These are phyloP conservation scores for Microthlaspi erraticum DNA, from an alignment of 345 rosid species.

Conservation along the genomic window DNA sequence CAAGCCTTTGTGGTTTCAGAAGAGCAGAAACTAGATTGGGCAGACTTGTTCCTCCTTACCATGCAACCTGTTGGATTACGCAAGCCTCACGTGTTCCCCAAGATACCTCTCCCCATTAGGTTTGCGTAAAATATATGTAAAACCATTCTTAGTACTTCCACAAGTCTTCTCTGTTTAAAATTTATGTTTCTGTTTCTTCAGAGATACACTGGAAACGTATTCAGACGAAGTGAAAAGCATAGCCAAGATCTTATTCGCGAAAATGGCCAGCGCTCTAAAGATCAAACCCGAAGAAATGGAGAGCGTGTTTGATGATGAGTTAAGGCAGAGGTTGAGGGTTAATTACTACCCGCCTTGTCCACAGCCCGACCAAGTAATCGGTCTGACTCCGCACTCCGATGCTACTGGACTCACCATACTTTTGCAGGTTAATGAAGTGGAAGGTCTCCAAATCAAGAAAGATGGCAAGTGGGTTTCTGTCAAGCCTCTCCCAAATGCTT, in stretches of 20 bases:
- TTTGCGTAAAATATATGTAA: slow-evolving; percentile 17
- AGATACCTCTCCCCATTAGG: slow-evolving; percentile 32
- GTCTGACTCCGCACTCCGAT: slow-evolving; percentile 56
- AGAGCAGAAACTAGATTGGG: slow-evolving; percentile 43
- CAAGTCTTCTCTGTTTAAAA: slow-evolving; percentile 8
- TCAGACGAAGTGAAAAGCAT: slow-evolving; percentile 42
- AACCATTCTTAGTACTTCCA: slow-evolving; percentile 7
- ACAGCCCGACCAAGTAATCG: slow-evolving; percentile 44
- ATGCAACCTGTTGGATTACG: slow-evolving; percentile 32
- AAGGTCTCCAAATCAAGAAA: slow-evolving; percentile 62
- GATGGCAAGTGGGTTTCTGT: slow-evolving; percentile 47
- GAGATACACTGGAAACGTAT: slow-evolving; percentile 58
- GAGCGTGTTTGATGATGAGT: slow-evolving; percentile 47
- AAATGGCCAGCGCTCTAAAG: slow-evolving; percentile 49
- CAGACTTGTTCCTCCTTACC: slow-evolving; percentile 35
- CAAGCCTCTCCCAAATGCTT: slow-evolving; percentile 37
- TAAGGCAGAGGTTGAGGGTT: slow-evolving; percentile 32
- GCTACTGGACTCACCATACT: slow-evolving; percentile 55
- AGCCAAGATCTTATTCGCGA: slow-evolving; percentile 43
- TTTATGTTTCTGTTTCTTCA: slow-evolving; percentile 12
- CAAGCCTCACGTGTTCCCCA: slow-evolving; percentile 30
- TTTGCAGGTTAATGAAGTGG: slow-evolving; percentile 48
- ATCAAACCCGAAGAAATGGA: slow-evolving; percentile 56
- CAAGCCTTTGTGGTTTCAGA: slow-evolving; percentile 40
- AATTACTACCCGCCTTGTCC: slow-evolving; percentile 65